phyloP scores from a whole-genome alignment of 805 yeast species.

The Priceomyces melissophilus region DNA sequence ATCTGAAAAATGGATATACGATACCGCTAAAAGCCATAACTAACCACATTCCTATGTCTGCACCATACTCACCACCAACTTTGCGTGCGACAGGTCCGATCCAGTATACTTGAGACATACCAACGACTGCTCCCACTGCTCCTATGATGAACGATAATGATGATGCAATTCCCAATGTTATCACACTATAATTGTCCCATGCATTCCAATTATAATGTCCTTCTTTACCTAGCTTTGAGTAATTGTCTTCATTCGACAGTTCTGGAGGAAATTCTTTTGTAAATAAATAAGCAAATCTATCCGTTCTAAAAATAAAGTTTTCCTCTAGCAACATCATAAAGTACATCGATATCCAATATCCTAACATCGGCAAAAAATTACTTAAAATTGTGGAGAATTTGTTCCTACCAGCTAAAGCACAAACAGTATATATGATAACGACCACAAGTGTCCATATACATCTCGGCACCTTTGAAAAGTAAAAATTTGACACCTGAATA shows the following conservation, averaged over 20 bases:
- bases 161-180: constrained; percentile 75
- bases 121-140: constrained; percentile 77
- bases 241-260: constrained; percentile 11
- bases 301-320: constrained; percentile 63
- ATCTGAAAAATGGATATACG: constrained; percentile 63
- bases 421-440: constrained; percentile 60
- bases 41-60: constrained; percentile 81
- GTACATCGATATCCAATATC: constrained; percentile 87
- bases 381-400: constrained; percentile 70
- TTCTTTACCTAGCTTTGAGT: constrained; percentile 38
- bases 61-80: constrained; percentile 63
- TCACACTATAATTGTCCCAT: constrained; percentile 61
- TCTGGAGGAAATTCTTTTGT: constrained; percentile 25
- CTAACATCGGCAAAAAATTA: constrained; percentile 86
- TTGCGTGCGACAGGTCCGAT: constrained; percentile 67
- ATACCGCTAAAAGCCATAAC: constrained; percentile 67
- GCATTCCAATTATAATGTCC: constrained; percentile 65
- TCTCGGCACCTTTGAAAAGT: constrained; percentile 64
- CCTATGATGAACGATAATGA: constrained; percentile 63
- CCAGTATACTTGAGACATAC: constrained; percentile 87
- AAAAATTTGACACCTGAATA: constrained; percentile 58
- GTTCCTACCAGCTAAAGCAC: constrained; percentile 73
- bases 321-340: constrained; percentile 69
- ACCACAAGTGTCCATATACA: constrained; percentile 70
- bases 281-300: constrained; percentile 29